Percentiles rank a stretch among this genome's conserved stretches.
Conservation (phyloP, 176 grass and related monocot genomes). For the Raddia guianensis region DNA sequence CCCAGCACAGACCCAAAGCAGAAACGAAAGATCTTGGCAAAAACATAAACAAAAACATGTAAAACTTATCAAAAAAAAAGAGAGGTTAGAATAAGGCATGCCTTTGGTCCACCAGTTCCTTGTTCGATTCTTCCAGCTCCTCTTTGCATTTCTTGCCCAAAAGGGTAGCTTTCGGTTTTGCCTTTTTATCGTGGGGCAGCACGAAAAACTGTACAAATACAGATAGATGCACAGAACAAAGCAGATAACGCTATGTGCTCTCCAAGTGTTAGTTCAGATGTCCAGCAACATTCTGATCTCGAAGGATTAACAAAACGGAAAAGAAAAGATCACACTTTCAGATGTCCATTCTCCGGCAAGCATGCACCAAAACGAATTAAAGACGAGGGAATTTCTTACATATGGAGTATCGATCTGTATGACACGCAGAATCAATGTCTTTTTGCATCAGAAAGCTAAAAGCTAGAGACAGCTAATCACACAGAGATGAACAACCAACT, state of each 20-base stretch:
- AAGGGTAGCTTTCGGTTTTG: background rate
- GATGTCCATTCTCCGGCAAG: background rate
- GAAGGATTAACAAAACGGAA: conserved; percentile 15
- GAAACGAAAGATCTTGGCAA: background rate
- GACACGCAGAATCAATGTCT: background rate
- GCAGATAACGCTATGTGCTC: background rate
- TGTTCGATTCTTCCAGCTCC: background rate
- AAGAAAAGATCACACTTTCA: background rate
- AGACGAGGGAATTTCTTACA: background rate
- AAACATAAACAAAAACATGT: background rate
- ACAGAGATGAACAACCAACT: background rate
- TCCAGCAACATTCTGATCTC: conserved; percentile 14
- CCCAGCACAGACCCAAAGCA: background rate
- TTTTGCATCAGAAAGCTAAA: background rate
- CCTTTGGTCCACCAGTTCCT: background rate
- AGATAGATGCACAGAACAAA: background rate
- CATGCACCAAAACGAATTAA: background rate
- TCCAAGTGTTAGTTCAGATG: background rate
- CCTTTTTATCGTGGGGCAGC: conserved; percentile 35
- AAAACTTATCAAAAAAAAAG: background rate
- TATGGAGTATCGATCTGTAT: background rate
- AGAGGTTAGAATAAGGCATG: background rate
- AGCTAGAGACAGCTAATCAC: conserved; percentile 32
- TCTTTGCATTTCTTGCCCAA: conserved; percentile 2
- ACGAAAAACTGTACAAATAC: conserved; percentile 30